A percentile compares a stretch with the other conserved stretches of the same genome.
Conservation (phyloP, 305 asterid species). For the Caryopteris hybrid region DNA sequence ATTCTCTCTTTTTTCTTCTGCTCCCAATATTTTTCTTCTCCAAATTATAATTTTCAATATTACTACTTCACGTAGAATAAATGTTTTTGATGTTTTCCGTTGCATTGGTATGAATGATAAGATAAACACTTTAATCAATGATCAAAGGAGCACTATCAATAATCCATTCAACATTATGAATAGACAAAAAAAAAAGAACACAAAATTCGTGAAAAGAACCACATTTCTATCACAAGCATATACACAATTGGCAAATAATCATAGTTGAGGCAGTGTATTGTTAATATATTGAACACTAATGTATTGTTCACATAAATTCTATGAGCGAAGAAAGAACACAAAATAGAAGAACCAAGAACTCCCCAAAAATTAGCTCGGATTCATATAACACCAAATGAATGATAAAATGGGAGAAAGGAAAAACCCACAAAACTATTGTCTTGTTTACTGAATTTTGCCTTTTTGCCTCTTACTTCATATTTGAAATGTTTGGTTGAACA, state of each 20-base stretch:
- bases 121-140: too few relatives aligned
- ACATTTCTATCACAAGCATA: constrained; percentile 13
- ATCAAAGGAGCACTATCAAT: neutral
- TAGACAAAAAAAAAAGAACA: neutral
- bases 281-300: constrained; percentile 30
- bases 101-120: too few relatives aligned
- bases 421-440: neutral
- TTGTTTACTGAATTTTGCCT: neutral
- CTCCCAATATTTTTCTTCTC: too few relatives aligned
- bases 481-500: too few relatives aligned
- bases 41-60: too few relatives aligned
- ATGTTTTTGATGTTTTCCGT: too few relatives aligned
- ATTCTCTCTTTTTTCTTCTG: too few relatives aligned
- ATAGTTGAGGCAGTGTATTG: constrained; percentile 51
- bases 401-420: too few relatives aligned
- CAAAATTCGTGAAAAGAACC: constrained; percentile 1
- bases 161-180: neutral
- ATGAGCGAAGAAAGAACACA: neutral
- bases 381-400: constrained; percentile 9
- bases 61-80: too few relatives aligned
- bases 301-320: constrained; percentile 15
- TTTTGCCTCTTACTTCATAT: constrained; percentile 12
- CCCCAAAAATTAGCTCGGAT: constrained; percentile 30
- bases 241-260: constrained; percentile 57
- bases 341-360: constrained; percentile 20